These are phyloP conservation scores for Apophysomyces elegans DNA, from an alignment of 371 early-diverging fungal genomes.

Conservation along the genomic window DNA sequence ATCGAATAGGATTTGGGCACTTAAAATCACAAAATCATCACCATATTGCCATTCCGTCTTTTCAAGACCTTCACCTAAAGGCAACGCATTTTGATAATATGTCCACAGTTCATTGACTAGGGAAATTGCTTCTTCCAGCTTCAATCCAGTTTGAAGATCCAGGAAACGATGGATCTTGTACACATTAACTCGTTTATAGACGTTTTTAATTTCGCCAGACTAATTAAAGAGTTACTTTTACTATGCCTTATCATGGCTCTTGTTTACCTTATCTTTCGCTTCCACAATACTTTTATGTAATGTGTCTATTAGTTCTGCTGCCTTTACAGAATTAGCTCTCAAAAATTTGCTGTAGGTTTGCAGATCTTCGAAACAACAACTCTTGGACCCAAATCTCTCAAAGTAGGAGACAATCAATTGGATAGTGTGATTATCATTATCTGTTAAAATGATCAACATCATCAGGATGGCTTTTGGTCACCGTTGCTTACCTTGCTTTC, in stretches of 20 bases:
- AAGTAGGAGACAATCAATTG: slow-evolving; percentile 65
- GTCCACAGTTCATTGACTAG: slow-evolving; percentile 57
- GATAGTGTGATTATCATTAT: slow-evolving; percentile 33
- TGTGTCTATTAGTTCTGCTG: slow-evolving; percentile 39
- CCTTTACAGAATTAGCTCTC: slow-evolving; percentile 25
- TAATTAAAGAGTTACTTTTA: slow-evolving; percentile 6
- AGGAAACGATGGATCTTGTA: slow-evolving; percentile 59
- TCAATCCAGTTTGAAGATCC: slow-evolving; percentile 32
- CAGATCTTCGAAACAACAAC: slow-evolving; percentile 82
- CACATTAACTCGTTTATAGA: slow-evolving; percentile 56
- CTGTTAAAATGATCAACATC: slow-evolving; percentile 19
- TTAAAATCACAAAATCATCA: slow-evolving; percentile 79
- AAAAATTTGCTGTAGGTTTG: slow-evolving; percentile 57
- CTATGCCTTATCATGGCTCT: not conserved
- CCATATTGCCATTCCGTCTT: slow-evolving; percentile 81
- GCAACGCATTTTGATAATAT: slow-evolving; percentile 62
- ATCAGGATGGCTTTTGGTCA: slow-evolving; percentile 4
- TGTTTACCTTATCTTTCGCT: slow-evolving; percentile 38
- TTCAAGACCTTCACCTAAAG: slow-evolving; percentile 66
- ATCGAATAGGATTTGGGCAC: slow-evolving; percentile 63
- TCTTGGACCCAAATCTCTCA: slow-evolving; percentile 67
- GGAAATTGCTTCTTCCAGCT: slow-evolving; percentile 12
- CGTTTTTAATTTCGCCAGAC: slow-evolving; percentile 39
- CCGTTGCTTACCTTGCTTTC: slow-evolving; percentile 20
- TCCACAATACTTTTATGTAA: slow-evolving; percentile 38